Percentiles rank a stretch among this genome's conserved stretches.
phyloP scores from a whole-genome alignment of 2,329 filamentous ascomycete species.

The Fusarium nematophilum region DNA sequence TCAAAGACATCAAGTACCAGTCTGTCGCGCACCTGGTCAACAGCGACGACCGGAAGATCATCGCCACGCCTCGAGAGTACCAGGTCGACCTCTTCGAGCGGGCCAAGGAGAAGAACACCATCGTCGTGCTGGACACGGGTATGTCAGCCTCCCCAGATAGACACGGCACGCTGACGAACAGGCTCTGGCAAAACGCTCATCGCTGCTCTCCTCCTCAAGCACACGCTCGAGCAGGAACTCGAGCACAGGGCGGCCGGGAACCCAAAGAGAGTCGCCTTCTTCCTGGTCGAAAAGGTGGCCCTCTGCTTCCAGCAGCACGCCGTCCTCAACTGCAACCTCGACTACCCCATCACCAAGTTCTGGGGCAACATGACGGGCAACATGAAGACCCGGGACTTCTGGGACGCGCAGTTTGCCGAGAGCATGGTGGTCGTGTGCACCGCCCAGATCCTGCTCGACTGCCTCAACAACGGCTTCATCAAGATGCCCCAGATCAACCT shows the following conservation, averaged over 20 bases:
- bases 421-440: conserved; percentile 94
- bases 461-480: conserved; percentile 82
- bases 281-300: conserved; percentile 89
- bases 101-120: conserved; percentile 86
- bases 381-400: conserved; percentile 57
- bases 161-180: conserved; percentile 43
- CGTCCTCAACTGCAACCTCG: conserved; percentile 83
- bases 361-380: conserved; percentile 74
- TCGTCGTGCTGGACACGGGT: conserved; percentile 95
- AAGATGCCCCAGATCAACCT: conserved; percentile 87
- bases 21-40: conserved; percentile 49
- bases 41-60: conserved; percentile 65
- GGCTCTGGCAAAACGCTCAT: conserved; percentile 97
- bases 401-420: conserved; percentile 63
- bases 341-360: conserved; percentile 78
- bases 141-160: conserved; percentile 4
- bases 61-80: conserved; percentile 86
- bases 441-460: conserved; percentile 84
- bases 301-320: conserved; percentile 90
- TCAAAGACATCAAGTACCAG: conserved; percentile 45
- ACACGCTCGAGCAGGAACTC: conserved; percentile 82
- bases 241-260: conserved; percentile 72
- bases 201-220: conserved; percentile 83
- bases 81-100: conserved; percentile 91
- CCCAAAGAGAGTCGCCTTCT: conserved; percentile 79